Conservation (phyloP, 129 eudicot species). For the Centaurea solstitialis region DNA sequence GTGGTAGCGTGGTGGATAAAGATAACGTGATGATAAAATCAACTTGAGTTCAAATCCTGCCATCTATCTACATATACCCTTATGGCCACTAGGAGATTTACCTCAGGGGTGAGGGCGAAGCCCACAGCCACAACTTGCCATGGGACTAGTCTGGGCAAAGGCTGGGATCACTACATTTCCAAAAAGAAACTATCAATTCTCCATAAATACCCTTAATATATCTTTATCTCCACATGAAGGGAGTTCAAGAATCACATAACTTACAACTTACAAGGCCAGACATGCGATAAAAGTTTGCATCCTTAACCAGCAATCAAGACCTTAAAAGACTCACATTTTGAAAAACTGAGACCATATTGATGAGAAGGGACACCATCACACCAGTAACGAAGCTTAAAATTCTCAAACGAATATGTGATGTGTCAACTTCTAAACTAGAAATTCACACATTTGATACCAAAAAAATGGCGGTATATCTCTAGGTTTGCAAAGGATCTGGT, state of each 20-base stretch:
- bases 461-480: neutral
- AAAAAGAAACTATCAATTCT: neutral
- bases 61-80: neutral
- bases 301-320: neutral
- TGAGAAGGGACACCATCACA: neutral
- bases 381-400: neutral
- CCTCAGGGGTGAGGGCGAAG: too few species aligned
- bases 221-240: neutral
- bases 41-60: neutral
- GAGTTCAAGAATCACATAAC: neutral
- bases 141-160: too few species aligned
- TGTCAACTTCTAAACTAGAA: neutral
- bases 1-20: neutral
- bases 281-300: neutral
- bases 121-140: too few species aligned
- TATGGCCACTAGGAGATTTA: too few species aligned
- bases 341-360: neutral
- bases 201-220: neutral
- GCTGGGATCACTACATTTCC: too few species aligned
- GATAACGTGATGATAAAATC: neutral
- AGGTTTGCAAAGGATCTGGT: neutral
- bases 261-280: neutral
- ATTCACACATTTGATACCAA: conserved; percentile 8
- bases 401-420: neutral
- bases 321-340: neutral